A percentile compares a stretch with the other conserved stretches of the same genome.
Evolutionary conservation across 352 stramenopile genomes (phyloP).

Genomic region (Globisporangium splendens): DNA sequence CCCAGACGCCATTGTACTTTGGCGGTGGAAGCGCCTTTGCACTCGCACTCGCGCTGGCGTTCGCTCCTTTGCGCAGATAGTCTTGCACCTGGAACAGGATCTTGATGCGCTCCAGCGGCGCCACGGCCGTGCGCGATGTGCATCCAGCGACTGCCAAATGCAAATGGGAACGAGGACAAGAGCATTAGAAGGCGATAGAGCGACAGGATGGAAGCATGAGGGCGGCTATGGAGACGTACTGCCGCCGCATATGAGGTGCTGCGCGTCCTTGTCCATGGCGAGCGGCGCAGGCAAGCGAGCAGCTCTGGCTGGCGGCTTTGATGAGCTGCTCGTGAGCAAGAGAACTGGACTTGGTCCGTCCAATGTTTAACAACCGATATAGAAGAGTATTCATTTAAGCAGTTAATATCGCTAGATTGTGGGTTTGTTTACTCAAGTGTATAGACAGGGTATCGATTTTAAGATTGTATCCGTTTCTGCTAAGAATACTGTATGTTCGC

Average conservation of each 20-base stretch:
- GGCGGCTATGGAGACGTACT: conserved; percentile 29
- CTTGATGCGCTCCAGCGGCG: conserved; percentile 73
- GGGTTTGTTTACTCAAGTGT: no score
- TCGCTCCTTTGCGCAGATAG: conserved; percentile 27
- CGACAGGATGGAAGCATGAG: not conserved
- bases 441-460: no score
- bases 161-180: not conserved
- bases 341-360: no score
- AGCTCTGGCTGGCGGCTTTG: not conserved
- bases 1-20: conserved; percentile 55
- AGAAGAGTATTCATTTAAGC: no score
- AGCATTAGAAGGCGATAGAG: not conserved
- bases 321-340: no score
- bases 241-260: conserved; percentile 73
- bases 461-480: no score
- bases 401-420: no score
- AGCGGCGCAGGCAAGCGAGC: not conserved
- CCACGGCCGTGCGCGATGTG: conserved; percentile 61
- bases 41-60: not conserved
- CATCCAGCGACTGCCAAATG: conserved; percentile 52
- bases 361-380: no score
- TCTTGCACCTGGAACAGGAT: conserved; percentile 82
- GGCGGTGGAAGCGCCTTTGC: not conserved
- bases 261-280: conserved; percentile 37
- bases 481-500: no score